phyloP scores from a whole-genome alignment of 176 grass and related monocot genomes.

The Zoysia japonica region DNA sequence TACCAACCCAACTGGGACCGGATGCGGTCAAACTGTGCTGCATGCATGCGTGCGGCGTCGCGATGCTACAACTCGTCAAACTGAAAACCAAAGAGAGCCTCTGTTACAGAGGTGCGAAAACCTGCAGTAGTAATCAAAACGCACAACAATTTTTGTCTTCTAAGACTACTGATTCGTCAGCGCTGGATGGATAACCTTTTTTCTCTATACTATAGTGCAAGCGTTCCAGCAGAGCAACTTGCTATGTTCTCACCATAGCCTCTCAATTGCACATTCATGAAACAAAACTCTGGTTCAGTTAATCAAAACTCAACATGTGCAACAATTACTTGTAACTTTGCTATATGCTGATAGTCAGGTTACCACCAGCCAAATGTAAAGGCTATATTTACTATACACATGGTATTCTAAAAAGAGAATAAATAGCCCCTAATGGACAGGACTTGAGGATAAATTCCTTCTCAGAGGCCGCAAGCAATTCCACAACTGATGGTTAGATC shows the following conservation, averaged over 20 bases:
- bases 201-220: neutral
- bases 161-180: too few relatives aligned
- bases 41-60: too few relatives aligned
- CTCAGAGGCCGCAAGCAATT: neutral
- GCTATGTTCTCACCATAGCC: neutral
- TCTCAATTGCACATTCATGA: too few relatives aligned
- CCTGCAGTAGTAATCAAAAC: too few relatives aligned
- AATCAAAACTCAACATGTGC: neutral
- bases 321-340: neutral
- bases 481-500: neutral
- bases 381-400: conserved; percentile 26
- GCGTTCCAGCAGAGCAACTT: neutral
- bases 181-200: neutral
- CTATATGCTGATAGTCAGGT: neutral
- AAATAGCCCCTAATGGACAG: neutral
- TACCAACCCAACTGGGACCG: too few relatives aligned
- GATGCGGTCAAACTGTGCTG: too few relatives aligned
- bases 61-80: too few relatives aligned
- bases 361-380: conserved; percentile 29
- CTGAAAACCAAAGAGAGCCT: too few relatives aligned
- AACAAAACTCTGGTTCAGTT: neutral
- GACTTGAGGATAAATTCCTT: neutral
- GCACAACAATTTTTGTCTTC: too few relatives aligned
- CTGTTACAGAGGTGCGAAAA: too few relatives aligned
- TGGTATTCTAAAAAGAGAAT: conserved; percentile 9